Percentiles rank a stretch among this genome's conserved stretches.
Evolutionary conservation across 1,139 yeast genomes (phyloP).

Genomic region (Hansenula lynferdii): DNA sequence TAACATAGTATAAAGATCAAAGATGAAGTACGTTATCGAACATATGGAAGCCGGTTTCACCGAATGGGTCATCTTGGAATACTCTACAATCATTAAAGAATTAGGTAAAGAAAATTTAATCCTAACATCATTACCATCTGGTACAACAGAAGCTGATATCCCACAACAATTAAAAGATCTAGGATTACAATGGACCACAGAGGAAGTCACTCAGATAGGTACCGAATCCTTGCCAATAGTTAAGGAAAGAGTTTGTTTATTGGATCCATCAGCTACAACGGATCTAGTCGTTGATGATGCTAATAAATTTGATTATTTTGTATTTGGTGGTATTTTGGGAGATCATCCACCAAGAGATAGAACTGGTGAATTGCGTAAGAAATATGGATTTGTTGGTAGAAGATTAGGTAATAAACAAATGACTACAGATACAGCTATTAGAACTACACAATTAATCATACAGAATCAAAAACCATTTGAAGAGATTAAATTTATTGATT

Average conservation of each 20-base stretch:
- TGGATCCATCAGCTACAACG: constrained; percentile 80
- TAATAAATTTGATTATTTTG: constrained; percentile 70
- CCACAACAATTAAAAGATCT: constrained; percentile 56
- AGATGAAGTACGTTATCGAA: constrained; percentile 87
- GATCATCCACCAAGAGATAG: constrained; percentile 97
- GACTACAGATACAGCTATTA: constrained; percentile 96
- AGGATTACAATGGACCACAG: constrained; percentile 79
- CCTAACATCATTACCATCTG: constrained; percentile 70
- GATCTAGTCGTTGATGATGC: constrained; percentile 73
- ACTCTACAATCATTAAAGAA: constrained; percentile 74
- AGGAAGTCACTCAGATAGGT: constrained; percentile 54
- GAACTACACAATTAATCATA: constrained; percentile 79
- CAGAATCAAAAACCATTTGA: constrained; percentile 53
- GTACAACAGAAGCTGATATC: constrained; percentile 56
- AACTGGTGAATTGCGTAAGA: constrained; percentile 77
- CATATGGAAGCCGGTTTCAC: constrained; percentile 98
- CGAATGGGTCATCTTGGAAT: constrained; percentile 91
- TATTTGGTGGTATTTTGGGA: constrained; percentile 95
- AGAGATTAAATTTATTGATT: constrained; percentile 78
- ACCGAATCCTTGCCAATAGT: constrained; percentile 25
- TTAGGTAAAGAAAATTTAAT: constrained; percentile 74
- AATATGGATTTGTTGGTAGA: constrained; percentile 80
- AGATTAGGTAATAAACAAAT: constrained; percentile 84
- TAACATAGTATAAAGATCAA: not conserved
- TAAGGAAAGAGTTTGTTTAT: constrained; percentile 61